Evolutionary conservation across 495 filamentous ascomycete species (phyloP), one percentile per base, ranked within the genome.

Genomic region (Neurospora discreta): DNA sequence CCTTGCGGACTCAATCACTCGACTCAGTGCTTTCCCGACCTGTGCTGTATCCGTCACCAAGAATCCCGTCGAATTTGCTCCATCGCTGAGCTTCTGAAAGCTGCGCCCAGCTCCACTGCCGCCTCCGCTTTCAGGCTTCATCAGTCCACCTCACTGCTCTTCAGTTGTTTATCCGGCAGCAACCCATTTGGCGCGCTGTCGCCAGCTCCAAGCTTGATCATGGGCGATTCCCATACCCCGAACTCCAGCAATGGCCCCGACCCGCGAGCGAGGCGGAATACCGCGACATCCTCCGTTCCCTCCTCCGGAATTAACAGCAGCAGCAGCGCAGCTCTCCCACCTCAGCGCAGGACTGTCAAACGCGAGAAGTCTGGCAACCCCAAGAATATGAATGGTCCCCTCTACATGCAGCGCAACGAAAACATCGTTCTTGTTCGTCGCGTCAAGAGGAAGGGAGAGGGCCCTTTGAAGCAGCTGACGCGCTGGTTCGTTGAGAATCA

Each of bases 401-500:
- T 85, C 46, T 86, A 85, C 72, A 83, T 82, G 79, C 82, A 84
- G 72, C 79, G 78, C 23, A 80, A 77, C 72, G 80, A 78, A 74
- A 85, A 83, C 43, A 81, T 79, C 71, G 82, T 84, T 71, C 78
- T 84, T 41, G 81, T 84, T 65, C 81, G 81, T 74, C 82, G 80
- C 70, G 72, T 80, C 72, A 85, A 81, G 81, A 80, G 79, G 77
- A 86, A 82, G 77, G 81, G 78, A 69, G 80, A 86, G 74, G 79
- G 81, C 65, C 76, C 77, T 67, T 77, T 81, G 77, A 84, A 80
- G 72, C 78, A 74, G 73, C 74, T 82, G 46, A 78, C 78, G 36
- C 76, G 80, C 69, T 87, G 81, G 86, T 84, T 87, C 68, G 82
- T 87, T 68, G 79, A 85, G 71, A 85, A 86, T 75, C 86, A 87